These are phyloP conservation scores for Erodium maritimum DNA, from an alignment of 345 rosid genomes.

Conservation along the genomic window DNA sequence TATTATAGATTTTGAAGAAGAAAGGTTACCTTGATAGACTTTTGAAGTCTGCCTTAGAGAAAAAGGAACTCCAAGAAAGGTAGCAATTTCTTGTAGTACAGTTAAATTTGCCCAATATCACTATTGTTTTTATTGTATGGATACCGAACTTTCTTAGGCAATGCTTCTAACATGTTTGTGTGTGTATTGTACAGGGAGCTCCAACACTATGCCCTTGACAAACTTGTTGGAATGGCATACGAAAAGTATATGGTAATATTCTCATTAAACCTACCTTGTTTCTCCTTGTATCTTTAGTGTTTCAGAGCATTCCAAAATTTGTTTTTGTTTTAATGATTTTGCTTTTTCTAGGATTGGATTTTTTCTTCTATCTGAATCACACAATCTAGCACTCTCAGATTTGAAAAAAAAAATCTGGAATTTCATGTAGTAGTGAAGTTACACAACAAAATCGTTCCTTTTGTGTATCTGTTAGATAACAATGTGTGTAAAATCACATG, in stretches of 20 bases:
- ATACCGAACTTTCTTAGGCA: neutral
- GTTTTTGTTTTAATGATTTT: too few relatives aligned
- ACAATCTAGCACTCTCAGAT: too few relatives aligned
- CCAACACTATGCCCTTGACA: constrained; percentile 53
- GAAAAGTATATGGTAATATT: constrained; percentile 64
- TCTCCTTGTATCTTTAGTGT: neutral
- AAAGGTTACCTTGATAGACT: constrained; percentile 47
- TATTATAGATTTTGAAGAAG: constrained; percentile 56
- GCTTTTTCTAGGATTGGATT: too few relatives aligned
- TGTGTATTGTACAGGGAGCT: constrained; percentile 21
- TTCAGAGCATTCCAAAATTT: too few relatives aligned
- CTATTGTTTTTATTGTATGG: neutral
- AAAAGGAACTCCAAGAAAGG: constrained; percentile 64
- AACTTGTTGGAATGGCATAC: constrained; percentile 70
- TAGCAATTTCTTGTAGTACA: constrained; percentile 21
- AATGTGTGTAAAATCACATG: too few relatives aligned
- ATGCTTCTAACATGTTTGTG: neutral
- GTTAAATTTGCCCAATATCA: neutral
- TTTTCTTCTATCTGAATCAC: too few relatives aligned
- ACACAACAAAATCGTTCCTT: too few relatives aligned
- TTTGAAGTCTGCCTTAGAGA: constrained; percentile 47
- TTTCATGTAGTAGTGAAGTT: too few relatives aligned
- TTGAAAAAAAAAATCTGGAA: too few relatives aligned
- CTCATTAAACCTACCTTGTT: neutral
- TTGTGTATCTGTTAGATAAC: too few relatives aligned